Base-by-base conservation (phyloP, 164 flowering plant genomes). In the Warburgia ugandensis region DNA sequence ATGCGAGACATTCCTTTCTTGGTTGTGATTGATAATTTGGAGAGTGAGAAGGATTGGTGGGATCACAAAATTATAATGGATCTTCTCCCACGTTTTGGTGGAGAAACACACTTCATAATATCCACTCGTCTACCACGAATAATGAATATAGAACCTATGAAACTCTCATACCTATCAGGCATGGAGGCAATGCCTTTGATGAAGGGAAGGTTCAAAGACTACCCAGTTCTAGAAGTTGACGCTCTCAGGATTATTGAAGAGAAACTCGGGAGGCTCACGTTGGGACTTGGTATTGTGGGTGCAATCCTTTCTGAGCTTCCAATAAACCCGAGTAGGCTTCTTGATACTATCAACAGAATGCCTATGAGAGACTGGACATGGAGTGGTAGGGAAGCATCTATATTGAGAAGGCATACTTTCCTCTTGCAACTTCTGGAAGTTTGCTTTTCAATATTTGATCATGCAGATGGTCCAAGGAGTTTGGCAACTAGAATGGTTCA, bases 11-110 rank as follows among this genome's bases (percentile, higher is more conserved):
- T 88, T n/a, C 95, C 99, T 2, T 86, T 73, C 73, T 46, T 92
- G 66, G 76, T 92, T 26, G 56, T 92, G 40, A 85, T 92, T 48
- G 99, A 92, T 67, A 92, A 88, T 66, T 63, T 92, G 45, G 99
- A 92, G 68, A 76, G 73, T 45, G 99, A 92, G 64, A 86, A 84
- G 66, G 99, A 92, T 58, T 88, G 94, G 95, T 92, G 99, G 95
- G 95, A 88, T 52, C 79, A 71, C 43, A 76, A 79, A 62, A 75
- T 66, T 27, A 59, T 92, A 31, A 88, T 92, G 96, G 96, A 92
- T 68, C 85, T 92, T 37, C 84, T 92, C 49, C 99, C 99, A 20
- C 94, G 99, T 4, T 92, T 85, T 64, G 95, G 99, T 3, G 86
- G 95, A 39, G 94, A 79, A 48, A 81, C 94, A 11, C 95, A 92